phyloP scores from a whole-genome alignment of 2,329 filamentous ascomycete species.

The Shiraia sp. region DNA sequence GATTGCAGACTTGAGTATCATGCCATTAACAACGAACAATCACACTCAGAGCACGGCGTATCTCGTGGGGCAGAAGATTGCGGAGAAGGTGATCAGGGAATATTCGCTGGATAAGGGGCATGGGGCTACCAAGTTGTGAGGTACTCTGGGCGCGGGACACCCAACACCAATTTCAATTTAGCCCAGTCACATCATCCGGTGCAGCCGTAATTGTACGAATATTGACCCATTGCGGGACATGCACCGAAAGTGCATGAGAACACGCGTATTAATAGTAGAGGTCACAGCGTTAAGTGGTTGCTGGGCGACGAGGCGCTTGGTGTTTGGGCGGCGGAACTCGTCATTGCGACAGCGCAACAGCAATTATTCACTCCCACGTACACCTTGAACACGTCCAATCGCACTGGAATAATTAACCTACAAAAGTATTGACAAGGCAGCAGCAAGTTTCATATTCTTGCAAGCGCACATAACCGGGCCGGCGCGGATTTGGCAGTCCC shows the following conservation, averaged over 20 bases:
- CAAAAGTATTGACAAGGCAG: slow-evolving; percentile 1
- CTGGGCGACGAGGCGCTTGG: slow-evolving; percentile 12
- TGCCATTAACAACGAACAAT: slow-evolving; percentile 39
- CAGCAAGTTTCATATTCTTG: slow-evolving; percentile 2
- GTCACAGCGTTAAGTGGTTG: slow-evolving; percentile 5
- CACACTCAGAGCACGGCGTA: slow-evolving; percentile 43
- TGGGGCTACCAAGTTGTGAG: slow-evolving; percentile 1
- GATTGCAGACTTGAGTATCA: slow-evolving; percentile 45
- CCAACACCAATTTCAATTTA: no score
- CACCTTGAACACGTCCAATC: background rate
- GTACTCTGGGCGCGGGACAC: no score
- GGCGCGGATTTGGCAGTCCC: slow-evolving; percentile 14
- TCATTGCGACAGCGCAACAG: slow-evolving; percentile 6
- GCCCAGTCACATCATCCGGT: no score
- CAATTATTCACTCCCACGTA: slow-evolving; percentile 4
- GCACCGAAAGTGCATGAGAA: no score
- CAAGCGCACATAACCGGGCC: slow-evolving; percentile 2
- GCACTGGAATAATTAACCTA: background rate
- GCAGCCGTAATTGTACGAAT: no score
- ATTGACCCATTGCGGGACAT: no score
- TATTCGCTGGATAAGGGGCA: slow-evolving; percentile 21
- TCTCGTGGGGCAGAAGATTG: slow-evolving; percentile 39
- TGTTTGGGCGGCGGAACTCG: slow-evolving; percentile 1
- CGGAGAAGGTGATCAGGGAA: slow-evolving; percentile 37
- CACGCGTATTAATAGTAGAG: no score